phyloP scores from a whole-genome alignment of 1,284 basidiomycete genomes.

The Tranzscheliella williamsii region DNA sequence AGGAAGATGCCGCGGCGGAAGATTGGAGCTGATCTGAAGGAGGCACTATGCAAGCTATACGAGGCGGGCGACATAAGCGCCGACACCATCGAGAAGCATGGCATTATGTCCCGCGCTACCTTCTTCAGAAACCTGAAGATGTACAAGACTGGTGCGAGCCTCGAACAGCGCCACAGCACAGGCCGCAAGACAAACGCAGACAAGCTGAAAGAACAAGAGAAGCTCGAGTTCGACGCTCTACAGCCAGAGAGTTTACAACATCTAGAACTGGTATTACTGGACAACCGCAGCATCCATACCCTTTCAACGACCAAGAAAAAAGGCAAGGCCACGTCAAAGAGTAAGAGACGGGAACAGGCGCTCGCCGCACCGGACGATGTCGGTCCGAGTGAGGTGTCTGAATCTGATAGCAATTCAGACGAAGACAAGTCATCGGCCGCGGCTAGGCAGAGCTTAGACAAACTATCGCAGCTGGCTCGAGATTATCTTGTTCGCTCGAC shows the following conservation, averaged over 20 bases:
- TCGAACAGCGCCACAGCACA: constrained; percentile 40
- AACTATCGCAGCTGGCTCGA: constrained; percentile 5
- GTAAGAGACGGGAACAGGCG: not conserved
- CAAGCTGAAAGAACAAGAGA: constrained; percentile 36
- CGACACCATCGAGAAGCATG: constrained; percentile 39
- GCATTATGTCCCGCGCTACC: constrained; percentile 41
- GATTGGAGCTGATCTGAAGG: constrained; percentile 43
- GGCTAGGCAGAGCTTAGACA: constrained; percentile 2
- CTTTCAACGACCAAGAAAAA: constrained; percentile 5
- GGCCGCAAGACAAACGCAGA: constrained; percentile 41
- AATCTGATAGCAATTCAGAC: constrained; percentile 20
- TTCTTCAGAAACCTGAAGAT: constrained; percentile 39
- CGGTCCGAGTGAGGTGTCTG: constrained; percentile 1
- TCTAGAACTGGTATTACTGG: constrained; percentile 19
- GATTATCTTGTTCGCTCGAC: constrained; percentile 3
- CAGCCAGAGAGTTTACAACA: constrained; percentile 18
- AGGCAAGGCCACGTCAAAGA: not conserved
- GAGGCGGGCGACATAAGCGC: constrained; percentile 41
- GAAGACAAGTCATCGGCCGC: constrained; percentile 10
- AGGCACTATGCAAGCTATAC: constrained; percentile 42
- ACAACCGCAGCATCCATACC: constrained; percentile 2
- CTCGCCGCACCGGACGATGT: not conserved
- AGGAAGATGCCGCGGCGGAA: constrained; percentile 40
- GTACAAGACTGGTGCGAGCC: constrained; percentile 37
- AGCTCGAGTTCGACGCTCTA: constrained; percentile 20